Percentiles rank a stretch among this genome's conserved stretches.
Evolutionary conservation across 345 rosid genomes (phyloP).

Genomic region (Sisymbrium altissimum): DNA sequence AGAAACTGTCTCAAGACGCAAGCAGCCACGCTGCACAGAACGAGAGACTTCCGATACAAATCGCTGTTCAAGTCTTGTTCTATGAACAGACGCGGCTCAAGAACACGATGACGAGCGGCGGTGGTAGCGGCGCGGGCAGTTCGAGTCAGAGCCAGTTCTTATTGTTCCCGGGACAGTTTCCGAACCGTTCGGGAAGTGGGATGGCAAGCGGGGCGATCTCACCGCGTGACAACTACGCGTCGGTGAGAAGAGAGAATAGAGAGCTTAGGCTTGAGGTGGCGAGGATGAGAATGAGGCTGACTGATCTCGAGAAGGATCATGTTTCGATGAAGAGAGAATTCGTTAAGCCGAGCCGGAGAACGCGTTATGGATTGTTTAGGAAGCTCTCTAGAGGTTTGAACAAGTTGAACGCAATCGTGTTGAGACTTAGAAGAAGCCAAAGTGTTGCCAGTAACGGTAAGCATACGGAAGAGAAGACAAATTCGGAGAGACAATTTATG

Average conservation of each 20-base stretch:
- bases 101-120: slow-evolving; percentile 65
- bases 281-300: slow-evolving; percentile 97
- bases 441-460: slow-evolving; percentile 37
- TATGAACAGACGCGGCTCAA: slow-evolving; percentile 54
- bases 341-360: slow-evolving; percentile 49
- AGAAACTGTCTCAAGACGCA: slow-evolving; percentile 37
- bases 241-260: slow-evolving; percentile 94
- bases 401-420: slow-evolving; percentile 67
- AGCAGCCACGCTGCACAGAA: slow-evolving; percentile 39
- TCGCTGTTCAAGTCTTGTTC: slow-evolving; percentile 34
- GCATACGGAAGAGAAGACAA: slow-evolving; percentile 39
- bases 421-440: slow-evolving; percentile 55
- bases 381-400: slow-evolving; percentile 67
- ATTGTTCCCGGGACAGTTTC: slow-evolving; percentile 73
- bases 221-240: slow-evolving; percentile 90
- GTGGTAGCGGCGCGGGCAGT: not conserved
- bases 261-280: slow-evolving; percentile 98
- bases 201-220: slow-evolving; percentile 96
- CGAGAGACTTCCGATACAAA: slow-evolving; percentile 35
- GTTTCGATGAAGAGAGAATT: slow-evolving; percentile 90
- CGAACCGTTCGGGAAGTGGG: slow-evolving; percentile 80
- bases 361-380: slow-evolving; percentile 55
- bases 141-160: slow-evolving; percentile 69
- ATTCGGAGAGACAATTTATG: slow-evolving; percentile 59
- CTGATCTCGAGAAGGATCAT: slow-evolving; percentile 91